Base-by-base conservation (phyloP, 306 rosid species). In the Prunus kanzakura region DNA sequence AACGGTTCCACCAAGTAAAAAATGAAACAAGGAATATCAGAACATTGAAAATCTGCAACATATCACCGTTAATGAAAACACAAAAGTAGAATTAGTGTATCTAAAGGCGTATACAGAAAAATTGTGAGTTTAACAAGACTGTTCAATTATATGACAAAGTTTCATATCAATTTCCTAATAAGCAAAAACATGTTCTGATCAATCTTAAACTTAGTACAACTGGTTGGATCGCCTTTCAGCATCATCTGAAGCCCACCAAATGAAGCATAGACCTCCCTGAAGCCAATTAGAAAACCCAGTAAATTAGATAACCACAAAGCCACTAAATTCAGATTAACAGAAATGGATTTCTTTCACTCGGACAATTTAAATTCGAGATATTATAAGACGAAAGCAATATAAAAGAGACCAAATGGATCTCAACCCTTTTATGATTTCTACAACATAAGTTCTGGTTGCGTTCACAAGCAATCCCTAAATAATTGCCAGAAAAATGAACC, bases 191-290 rank as follows among this genome's bases (percentile, higher is more conserved):
- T 60, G 35, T 77, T 89, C 88, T 89, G 90, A 70, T 91, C 96
- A 15, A 81, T 67, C 71, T 76, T 82, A 78, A 93, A 88, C 61
- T 88, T 82, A 10, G 77, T 75, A 83, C 92, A 91, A 57, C 77
- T 87, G 38, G 84, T 76, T 32, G 92, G 85, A 77, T 92, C 87
- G 10, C 92, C 97, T 81, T 76, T 87, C 81, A 95, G 81, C 93
- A 86, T 69, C 93, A 95, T 74, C 87, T 90, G 97, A 43, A 90
- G 96, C 69, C 97, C 97, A 47, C 99, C 99, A 81, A 89, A 92
- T 20, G 99, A 90, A 38, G 76, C 92, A 78, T 69, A 90, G 45
- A 90, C 81, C 85, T 90, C 99, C 83, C 97, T 95, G 88, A 64
- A 63, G 38, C 38, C 78, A 72, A 67, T 76, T 9, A 84, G 12